phyloP scores from a whole-genome alignment of 2,329 filamentous ascomycete species.

The Aspergillus floridensis region DNA sequence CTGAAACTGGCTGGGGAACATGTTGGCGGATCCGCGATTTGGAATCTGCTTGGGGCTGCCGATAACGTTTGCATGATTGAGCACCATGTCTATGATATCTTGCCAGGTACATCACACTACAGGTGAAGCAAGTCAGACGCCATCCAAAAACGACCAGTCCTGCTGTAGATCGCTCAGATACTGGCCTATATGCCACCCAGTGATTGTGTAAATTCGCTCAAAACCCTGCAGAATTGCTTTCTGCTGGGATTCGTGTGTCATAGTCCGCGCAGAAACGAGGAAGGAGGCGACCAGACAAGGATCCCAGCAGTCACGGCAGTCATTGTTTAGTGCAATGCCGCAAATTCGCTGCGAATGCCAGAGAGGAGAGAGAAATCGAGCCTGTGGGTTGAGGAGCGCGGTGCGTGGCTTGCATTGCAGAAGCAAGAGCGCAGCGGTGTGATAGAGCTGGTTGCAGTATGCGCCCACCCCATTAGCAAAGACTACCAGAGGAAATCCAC shows the following conservation, averaged over 20 bases:
- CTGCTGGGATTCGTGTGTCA: conserved; percentile 53
- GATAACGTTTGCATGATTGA: not conserved
- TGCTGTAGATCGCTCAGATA: conserved; percentile 18
- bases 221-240: conserved; percentile 42
- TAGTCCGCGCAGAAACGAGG: conserved; percentile 45
- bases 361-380: conserved; percentile 42
- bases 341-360: conserved; percentile 53
- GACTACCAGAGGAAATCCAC: conserved; percentile 40
- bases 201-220: conserved; percentile 39
- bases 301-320: conserved; percentile 49
- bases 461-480: conserved; percentile 47
- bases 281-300: conserved; percentile 49
- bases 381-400: conserved; percentile 30
- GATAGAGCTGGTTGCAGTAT: conserved; percentile 55
- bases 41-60: conserved; percentile 38
- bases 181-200: conserved; percentile 41
- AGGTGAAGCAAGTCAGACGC: conserved; percentile 6
- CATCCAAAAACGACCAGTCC: conserved; percentile 26
- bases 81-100: too few relatives aligned
- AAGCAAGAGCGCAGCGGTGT: conserved; percentile 54
- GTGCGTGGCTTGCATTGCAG: conserved; percentile 53
- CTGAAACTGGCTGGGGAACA: conserved; percentile 54
- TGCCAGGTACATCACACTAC: too few relatives aligned
- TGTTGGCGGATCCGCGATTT: conserved; percentile 55
- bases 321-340: conserved; percentile 51